Evolutionary conservation across 495 filamentous ascomycete genomes (phyloP).

Genomic region (Tirmania nivea): DNA sequence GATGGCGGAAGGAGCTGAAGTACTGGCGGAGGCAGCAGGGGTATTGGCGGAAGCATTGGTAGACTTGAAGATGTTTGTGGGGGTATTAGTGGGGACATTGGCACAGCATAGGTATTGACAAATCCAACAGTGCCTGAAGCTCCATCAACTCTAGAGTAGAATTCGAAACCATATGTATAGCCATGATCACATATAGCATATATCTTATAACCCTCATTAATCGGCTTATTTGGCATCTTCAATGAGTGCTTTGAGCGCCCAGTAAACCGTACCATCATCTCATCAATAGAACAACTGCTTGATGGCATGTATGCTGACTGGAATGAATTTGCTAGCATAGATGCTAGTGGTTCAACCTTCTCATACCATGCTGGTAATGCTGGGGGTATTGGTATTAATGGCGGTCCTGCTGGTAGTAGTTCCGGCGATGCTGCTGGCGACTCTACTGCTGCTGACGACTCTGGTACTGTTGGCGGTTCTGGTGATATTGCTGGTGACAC

Average conservation of each 20-base stretch:
- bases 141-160: not conserved
- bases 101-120: too few relatives aligned
- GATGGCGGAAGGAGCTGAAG: too few relatives aligned
- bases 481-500: too few relatives aligned
- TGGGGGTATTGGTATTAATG: too few relatives aligned
- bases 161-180: constrained; percentile 4
- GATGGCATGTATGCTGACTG: not conserved
- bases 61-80: not conserved
- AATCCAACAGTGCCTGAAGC: not conserved
- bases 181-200: constrained; percentile 1
- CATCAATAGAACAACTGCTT: not conserved
- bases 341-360: not conserved
- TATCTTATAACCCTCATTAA: constrained; percentile 1
- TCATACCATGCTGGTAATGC: not conserved
- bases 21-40: not conserved
- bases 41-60: not conserved
- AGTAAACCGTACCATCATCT: constrained; percentile 1
- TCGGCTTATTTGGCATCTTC: constrained; percentile 1
- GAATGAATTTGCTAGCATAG: not conserved
- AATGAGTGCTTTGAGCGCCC: not conserved
- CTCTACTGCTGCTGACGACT: too few relatives aligned
- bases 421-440: too few relatives aligned
- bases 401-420: too few relatives aligned
- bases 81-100: too few relatives aligned
- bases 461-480: too few relatives aligned